These are phyloP conservation scores for Backusella parvicylindrica DNA, from an alignment of 192 early-diverging fungal genomes.

Conservation along the genomic window DNA sequence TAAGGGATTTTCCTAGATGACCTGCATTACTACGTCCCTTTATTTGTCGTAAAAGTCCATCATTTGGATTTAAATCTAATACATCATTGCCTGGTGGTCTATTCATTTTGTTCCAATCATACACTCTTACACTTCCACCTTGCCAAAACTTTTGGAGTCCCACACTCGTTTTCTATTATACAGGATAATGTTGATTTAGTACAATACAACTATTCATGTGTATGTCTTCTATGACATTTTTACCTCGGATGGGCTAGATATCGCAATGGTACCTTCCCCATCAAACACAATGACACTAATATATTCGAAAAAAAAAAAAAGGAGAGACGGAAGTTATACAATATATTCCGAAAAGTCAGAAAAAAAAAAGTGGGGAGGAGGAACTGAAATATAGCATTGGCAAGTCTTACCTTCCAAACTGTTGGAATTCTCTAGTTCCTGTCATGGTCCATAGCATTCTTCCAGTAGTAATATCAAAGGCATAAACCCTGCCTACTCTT, in stretches of 20 bases:
- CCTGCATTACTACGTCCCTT: slow-evolving; percentile 24
- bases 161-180: not conserved
- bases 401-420: slow-evolving; percentile 34
- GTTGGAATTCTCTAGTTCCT: slow-evolving; percentile 32
- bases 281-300: not conserved
- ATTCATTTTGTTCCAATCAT: slow-evolving; percentile 7
- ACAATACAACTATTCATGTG: not conserved
- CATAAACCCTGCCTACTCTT: slow-evolving; percentile 33
- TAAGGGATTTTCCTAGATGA: slow-evolving; percentile 23
- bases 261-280: not conserved
- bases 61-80: slow-evolving; percentile 4
- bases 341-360: not conserved
- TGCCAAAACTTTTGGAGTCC: slow-evolving; percentile 31
- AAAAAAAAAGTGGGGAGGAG: not conserved
- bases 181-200: not conserved
- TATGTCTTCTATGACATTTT: not conserved
- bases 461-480: slow-evolving; percentile 16
- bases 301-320: slow-evolving; percentile 4
- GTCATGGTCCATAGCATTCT: slow-evolving; percentile 22
- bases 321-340: not conserved
- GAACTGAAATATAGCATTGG: not conserved
- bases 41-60: not conserved
- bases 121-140: slow-evolving; percentile 33
- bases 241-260: slow-evolving; percentile 26
- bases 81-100: not conserved